Evolutionary conservation across 2,329 filamentous ascomycete genomes (phyloP).

Genomic region (Aureobasidium sp.): DNA sequence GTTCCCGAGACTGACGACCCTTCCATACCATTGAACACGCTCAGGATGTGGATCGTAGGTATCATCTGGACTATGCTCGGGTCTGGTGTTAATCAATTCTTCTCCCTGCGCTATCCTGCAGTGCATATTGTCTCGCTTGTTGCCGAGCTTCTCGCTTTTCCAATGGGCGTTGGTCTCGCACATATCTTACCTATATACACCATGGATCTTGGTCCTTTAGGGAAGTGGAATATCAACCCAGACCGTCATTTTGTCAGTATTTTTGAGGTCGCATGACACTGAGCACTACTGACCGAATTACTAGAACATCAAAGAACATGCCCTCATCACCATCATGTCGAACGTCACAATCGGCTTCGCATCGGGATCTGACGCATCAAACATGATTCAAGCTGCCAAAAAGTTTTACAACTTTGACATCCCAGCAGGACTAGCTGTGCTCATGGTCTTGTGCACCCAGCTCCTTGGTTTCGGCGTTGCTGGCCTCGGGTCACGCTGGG

Average conservation of each 20-base stretch:
- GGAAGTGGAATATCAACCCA: constrained; percentile 25
- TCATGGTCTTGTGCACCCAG: constrained; percentile 79
- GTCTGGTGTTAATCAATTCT: constrained; percentile 64
- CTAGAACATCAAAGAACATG: constrained; percentile 33
- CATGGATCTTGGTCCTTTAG: constrained; percentile 48
- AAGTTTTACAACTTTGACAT: constrained; percentile 82
- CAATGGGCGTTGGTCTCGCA: constrained; percentile 76
- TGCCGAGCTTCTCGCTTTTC: constrained; percentile 75
- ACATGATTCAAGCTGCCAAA: constrained; percentile 76
- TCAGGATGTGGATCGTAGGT: constrained; percentile 59
- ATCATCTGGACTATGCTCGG: constrained; percentile 50
- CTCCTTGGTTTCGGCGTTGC: constrained; percentile 83
- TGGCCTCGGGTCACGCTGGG: constrained; percentile 69
- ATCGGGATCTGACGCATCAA: constrained; percentile 44
- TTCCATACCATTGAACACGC: constrained; percentile 58
- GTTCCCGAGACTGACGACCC: constrained; percentile 57
- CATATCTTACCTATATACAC: constrained; percentile 51
- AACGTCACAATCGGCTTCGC: constrained; percentile 47
- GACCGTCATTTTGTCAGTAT: constrained; percentile 22
- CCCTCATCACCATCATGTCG: constrained; percentile 40
- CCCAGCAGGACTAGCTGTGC: constrained; percentile 67
- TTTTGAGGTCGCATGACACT: neutral
- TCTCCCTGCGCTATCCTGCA: constrained; percentile 82
- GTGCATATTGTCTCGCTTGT: constrained; percentile 86
- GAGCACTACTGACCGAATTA: neutral